Conservation (phyloP, 306 rosid species). For the Casuarina glauca region DNA sequence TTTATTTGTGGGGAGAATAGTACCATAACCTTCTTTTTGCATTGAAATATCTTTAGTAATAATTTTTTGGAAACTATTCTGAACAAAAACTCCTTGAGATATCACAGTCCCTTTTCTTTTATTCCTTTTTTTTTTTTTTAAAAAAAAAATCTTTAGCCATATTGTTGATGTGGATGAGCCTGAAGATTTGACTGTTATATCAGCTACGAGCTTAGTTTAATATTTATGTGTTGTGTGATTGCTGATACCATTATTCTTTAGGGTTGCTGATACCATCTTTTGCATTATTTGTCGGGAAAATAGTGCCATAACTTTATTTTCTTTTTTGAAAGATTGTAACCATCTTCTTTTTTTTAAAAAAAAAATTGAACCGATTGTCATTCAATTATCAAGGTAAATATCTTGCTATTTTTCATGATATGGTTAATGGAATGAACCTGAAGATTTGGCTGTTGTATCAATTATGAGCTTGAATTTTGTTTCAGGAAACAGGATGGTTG, state of each 20-base stretch:
- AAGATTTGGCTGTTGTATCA: background rate
- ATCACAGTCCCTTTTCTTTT: background rate
- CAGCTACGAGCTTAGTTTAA: background rate
- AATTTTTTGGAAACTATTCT: background rate
- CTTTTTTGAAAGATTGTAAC: background rate
- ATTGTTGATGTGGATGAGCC: background rate
- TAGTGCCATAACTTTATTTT: background rate
- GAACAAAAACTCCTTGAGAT: background rate
- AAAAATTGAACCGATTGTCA: background rate
- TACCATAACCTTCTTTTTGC: background rate
- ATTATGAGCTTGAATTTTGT: conserved; percentile 9
- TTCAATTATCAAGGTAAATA: background rate
- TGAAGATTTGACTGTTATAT: background rate
- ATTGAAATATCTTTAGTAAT: background rate
- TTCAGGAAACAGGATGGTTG: conserved; percentile 83
- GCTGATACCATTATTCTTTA: too few species aligned
- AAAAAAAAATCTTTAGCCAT: background rate
- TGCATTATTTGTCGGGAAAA: background rate
- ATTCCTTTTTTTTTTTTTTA: background rate
- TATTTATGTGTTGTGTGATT: too few species aligned
- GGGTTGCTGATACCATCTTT: too few species aligned
- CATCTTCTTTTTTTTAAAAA: background rate
- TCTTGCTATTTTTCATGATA: background rate
- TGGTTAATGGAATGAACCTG: background rate
- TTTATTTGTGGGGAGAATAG: background rate